These are phyloP conservation scores for Serpula lacrymans DNA, from an alignment of 768 basidiomycete species.

Conservation along the genomic window DNA sequence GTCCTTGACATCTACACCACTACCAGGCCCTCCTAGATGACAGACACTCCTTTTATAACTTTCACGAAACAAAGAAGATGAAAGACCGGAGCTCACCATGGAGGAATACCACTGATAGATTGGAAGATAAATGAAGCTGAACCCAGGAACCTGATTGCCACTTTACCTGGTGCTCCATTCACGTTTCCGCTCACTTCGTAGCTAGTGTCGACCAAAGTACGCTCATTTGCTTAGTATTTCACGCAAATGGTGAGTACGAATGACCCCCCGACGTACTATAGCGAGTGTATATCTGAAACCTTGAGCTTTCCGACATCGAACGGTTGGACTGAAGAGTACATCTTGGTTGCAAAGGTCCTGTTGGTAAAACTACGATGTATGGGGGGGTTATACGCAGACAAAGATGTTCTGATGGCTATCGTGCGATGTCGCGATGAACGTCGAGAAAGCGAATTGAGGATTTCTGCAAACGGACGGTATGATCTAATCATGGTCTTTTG, in stretches of 20 bases:
- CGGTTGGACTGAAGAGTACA: slow-evolving; percentile 71
- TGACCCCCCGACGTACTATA: slow-evolving; percentile 54
- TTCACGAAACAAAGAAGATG: slow-evolving; percentile 6
- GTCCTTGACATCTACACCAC: slow-evolving; percentile 66
- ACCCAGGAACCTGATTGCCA: background rate
- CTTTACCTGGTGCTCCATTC: slow-evolving; percentile 66
- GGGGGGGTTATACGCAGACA: too few species aligned
- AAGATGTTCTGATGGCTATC: too few species aligned
- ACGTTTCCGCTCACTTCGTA: slow-evolving; percentile 82
- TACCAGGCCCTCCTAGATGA: slow-evolving; percentile 76
- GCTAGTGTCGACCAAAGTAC: slow-evolving; percentile 35
- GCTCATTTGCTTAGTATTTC: slow-evolving; percentile 1
- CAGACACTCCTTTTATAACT: background rate
- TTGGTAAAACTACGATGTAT: too few species aligned
- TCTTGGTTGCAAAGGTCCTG: too few species aligned
- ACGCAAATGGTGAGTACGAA: background rate
- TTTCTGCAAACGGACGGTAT: too few species aligned
- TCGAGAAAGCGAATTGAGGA: too few species aligned
- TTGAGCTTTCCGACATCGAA: slow-evolving; percentile 63
- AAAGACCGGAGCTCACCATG: slow-evolving; percentile 47
- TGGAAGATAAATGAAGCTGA: slow-evolving; percentile 1
- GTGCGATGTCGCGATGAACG: too few species aligned
- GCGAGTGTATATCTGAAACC: slow-evolving; percentile 70
- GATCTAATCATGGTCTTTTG: too few species aligned
- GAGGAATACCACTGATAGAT: slow-evolving; percentile 63